These are phyloP conservation scores for Oenanthe javanica DNA, from an alignment of 140 eudicot genomes.

Conservation along the genomic window DNA sequence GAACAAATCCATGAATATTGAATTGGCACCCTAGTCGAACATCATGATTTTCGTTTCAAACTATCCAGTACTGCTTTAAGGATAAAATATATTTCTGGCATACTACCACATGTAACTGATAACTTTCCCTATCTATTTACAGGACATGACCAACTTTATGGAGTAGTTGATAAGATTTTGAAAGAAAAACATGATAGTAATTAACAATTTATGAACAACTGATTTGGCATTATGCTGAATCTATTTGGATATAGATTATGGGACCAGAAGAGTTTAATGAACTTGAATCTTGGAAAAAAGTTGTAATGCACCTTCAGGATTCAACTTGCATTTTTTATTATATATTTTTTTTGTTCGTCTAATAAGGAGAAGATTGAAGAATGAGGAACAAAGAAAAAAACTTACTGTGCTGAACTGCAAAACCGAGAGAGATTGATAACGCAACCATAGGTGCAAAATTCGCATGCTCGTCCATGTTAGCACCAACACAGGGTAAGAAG, in stretches of 20 bases:
- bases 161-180: neutral
- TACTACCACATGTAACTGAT: neutral
- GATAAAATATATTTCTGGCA: neutral
- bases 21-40: neutral
- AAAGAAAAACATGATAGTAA: neutral
- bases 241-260: neutral
- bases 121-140: neutral
- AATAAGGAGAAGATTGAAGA: neutral
- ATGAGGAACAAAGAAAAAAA: neutral
- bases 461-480: slow-evolving; percentile 79
- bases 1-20: neutral
- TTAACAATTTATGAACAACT: neutral
- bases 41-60: neutral
- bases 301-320: neutral
- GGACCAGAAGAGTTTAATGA: neutral
- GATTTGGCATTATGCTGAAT: neutral
- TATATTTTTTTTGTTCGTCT: neutral
- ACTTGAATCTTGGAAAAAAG: neutral
- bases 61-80: neutral
- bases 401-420: slow-evolving; percentile 76
- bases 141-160: neutral
- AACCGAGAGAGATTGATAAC: slow-evolving; percentile 86
- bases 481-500: slow-evolving; percentile 56
- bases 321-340: neutral
- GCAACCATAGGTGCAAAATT: slow-evolving; percentile 91